phyloP scores from a whole-genome alignment of 345 rosid species.

The Corchorus olitorius region DNA sequence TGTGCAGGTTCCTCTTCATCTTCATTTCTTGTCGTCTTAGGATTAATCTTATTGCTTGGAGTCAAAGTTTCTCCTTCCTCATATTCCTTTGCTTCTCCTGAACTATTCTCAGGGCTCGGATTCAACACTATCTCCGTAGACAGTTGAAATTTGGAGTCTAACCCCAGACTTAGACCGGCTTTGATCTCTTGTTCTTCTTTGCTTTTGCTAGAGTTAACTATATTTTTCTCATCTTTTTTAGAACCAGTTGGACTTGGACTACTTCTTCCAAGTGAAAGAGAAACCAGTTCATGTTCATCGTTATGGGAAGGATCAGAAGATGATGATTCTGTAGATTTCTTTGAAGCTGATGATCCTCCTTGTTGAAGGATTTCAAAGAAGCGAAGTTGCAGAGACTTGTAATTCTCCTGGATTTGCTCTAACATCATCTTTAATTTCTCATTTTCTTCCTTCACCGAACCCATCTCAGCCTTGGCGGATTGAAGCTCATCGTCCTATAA shows the following conservation, averaged over 20 bases:
- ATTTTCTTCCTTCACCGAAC: constrained; percentile 71
- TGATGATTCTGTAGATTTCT: constrained; percentile 24
- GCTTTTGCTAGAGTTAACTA: constrained; percentile 21
- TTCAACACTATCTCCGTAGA: constrained; percentile 31
- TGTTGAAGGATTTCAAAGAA: constrained; percentile 58
- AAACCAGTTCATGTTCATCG: constrained; percentile 50
- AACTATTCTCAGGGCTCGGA: constrained; percentile 39
- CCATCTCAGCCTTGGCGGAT: constrained; percentile 72
- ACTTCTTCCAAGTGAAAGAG: constrained; percentile 75
- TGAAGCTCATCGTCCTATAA: constrained; percentile 49
- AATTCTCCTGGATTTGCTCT: constrained; percentile 60
- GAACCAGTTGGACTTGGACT: constrained; percentile 34
- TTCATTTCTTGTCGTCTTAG: constrained; percentile 43
- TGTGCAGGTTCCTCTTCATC: constrained; percentile 51
- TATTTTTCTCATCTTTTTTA: constrained; percentile 38
- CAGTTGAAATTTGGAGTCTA: constrained; percentile 36
- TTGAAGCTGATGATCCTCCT: constrained; percentile 26
- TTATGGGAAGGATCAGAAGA: constrained; percentile 19
- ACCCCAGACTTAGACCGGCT: constrained; percentile 54
- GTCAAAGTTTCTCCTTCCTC: constrained; percentile 48
- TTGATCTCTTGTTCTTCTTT: constrained; percentile 47
- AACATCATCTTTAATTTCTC: constrained; percentile 61
- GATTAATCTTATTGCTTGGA: constrained; percentile 42
- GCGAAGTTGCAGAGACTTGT: constrained; percentile 58
- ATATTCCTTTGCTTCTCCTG: constrained; percentile 44